Percentiles rank a stretch among this genome's conserved stretches.
phyloP scores from a whole-genome alignment of 441 rosid species.

The Adansonia grandidieri region DNA sequence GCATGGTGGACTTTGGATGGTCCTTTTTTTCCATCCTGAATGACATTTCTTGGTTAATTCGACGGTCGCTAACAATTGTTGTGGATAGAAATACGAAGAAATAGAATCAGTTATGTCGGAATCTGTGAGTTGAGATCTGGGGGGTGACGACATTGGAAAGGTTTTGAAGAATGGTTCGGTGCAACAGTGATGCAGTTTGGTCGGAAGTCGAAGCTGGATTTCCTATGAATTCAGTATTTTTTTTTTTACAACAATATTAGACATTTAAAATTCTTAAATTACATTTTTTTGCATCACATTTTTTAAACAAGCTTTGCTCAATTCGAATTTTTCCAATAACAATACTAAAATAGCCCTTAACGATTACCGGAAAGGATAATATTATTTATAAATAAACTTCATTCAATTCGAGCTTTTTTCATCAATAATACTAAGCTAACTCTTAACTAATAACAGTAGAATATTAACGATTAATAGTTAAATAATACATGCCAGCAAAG shows the following conservation, averaged over 20 bases:
- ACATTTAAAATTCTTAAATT: too few relatives aligned
- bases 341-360: neutral
- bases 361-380: neutral
- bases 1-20: neutral
- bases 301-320: too few relatives aligned
- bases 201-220: neutral
- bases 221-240: neutral
- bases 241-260: too few relatives aligned
- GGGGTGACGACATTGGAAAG: neutral
- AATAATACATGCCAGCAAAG: neutral
- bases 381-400: too few relatives aligned
- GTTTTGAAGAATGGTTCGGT: constrained; percentile 10
- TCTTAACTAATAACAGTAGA: too few relatives aligned
- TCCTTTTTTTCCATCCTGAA: neutral
- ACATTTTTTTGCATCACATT: too few relatives aligned
- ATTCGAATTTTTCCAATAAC: neutral
- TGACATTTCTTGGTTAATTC: neutral
- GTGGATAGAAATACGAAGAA: neutral
- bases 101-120: neutral
- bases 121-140: neutral
- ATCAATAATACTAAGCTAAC: too few relatives aligned
- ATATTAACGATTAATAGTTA: neutral
- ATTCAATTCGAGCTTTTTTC: too few relatives aligned
- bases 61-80: neutral
- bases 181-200: neutral